Conservation (phyloP, 2,329 filamentous ascomycete genomes). For the Colletotrichum echinochloae region DNA sequence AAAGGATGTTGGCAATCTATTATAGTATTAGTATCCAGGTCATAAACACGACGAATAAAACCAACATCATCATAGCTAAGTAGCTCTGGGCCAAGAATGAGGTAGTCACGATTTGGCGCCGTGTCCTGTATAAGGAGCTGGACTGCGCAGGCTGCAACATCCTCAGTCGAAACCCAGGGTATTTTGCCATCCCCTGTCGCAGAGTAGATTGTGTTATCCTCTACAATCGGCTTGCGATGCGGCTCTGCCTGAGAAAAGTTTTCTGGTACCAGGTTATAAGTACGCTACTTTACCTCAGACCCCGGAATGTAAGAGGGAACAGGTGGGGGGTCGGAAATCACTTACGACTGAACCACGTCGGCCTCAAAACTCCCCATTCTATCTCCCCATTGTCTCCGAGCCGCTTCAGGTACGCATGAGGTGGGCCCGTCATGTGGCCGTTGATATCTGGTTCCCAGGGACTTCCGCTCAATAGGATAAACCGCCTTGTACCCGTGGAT, state of each 20-base stretch:
- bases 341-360: slow-evolving; percentile 63
- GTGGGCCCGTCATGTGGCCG: slow-evolving; percentile 50
- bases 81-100: slow-evolving; percentile 53
- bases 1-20: slow-evolving; percentile 50
- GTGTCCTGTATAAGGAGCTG: slow-evolving; percentile 53
- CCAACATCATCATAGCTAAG: slow-evolving; percentile 51
- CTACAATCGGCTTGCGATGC: slow-evolving; percentile 49
- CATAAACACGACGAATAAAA: neutral
- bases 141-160: slow-evolving; percentile 60
- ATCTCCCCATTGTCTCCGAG: slow-evolving; percentile 50
- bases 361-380: slow-evolving; percentile 57
- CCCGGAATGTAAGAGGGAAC: no score
- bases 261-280: slow-evolving; percentile 50
- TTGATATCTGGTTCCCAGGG: slow-evolving; percentile 48
- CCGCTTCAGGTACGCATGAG: slow-evolving; percentile 54
- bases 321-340: no score
- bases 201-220: slow-evolving; percentile 56
- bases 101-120: slow-evolving; percentile 55
- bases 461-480: slow-evolving; percentile 58
- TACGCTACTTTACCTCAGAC: neutral
- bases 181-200: slow-evolving; percentile 57
- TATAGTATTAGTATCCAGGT: slow-evolving; percentile 38
- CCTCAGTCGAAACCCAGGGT: slow-evolving; percentile 58
- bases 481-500: slow-evolving; percentile 51
- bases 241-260: slow-evolving; percentile 54